These are phyloP conservation scores for Ganoderma lucidum DNA, from an alignment of 1,284 basidiomycete genomes.

Conservation along the genomic window DNA sequence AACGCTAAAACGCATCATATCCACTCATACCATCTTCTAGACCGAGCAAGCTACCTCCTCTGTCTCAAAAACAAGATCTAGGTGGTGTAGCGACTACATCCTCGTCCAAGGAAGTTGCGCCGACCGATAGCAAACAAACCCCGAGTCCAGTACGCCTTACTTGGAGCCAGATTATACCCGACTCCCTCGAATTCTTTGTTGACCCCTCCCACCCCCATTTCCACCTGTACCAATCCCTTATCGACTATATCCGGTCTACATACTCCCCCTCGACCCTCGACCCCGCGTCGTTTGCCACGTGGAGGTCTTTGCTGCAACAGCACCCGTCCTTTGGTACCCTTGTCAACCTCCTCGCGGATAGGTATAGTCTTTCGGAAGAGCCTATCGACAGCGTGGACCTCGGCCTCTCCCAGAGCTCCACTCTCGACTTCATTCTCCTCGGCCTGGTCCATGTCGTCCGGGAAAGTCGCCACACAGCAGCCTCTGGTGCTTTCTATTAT, in stretches of 20 bases:
- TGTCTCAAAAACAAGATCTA: not conserved
- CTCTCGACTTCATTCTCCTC: conserved; percentile 1
- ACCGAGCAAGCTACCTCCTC: conserved; percentile 3
- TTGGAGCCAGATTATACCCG: conserved; percentile 6
- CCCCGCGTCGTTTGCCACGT: not conserved
- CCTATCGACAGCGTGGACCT: not conserved
- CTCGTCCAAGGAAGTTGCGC: not conserved
- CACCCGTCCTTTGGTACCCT: conserved; percentile 8
- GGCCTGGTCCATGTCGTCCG: conserved; percentile 5
- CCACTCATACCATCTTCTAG: not conserved
- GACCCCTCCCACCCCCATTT: conserved; percentile 4
- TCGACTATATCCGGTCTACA: conserved; percentile 5
- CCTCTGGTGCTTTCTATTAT: not conserved
- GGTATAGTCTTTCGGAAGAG: conserved; percentile 6
- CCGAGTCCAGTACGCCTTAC: not conserved
- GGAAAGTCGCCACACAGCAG: conserved; percentile 1
- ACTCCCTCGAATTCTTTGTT: conserved; percentile 7
- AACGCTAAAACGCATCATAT: not conserved
- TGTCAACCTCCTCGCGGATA: conserved; percentile 11
- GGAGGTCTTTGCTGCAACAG: not conserved
- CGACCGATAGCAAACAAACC: not conserved
- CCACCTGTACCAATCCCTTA: conserved; percentile 10
- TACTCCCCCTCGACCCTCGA: conserved; percentile 7
- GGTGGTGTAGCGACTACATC: not conserved
- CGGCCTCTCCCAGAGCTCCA: conserved; percentile 4